Evolutionary conservation across 371 early-diverging fungal genomes (phyloP), one percentile per base, ranked within the genome.

Genomic region (Nematocida ausubeli): DNA sequence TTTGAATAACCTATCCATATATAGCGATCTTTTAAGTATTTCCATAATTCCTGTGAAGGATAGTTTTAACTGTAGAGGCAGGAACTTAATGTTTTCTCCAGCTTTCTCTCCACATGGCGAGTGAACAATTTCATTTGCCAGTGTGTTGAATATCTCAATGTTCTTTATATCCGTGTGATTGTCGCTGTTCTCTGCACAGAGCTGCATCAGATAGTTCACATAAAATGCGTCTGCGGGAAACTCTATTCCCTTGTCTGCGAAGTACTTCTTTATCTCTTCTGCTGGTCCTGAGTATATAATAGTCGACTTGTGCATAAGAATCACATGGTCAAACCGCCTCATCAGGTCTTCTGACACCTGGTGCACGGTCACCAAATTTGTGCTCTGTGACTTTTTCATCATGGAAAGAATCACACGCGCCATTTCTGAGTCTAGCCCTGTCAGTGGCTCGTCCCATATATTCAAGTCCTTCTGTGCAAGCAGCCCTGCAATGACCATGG

Each of bases 401-500:
- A 4, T 47, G 22, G 63, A 47, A 64, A 72, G 19, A 47, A 34
- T 40, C 5, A 30, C 30, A 16, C 24, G 16, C 19, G 73, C 60
- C 9, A 50, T 16, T 49, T 72, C 65, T 2, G 62, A 60, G 73
- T 49, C 60, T 39, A 58, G 60, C 0, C 73, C 62, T 0, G 51
- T 35, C 3, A 72, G 49, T 0, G 65, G 73, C 70, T 72, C 73
- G 2, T 72, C 62, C 73, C 73, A 72, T 16, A 72, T 64, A 37
- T 56, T 62, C 3, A 72, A 26, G 3, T 60, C 44, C 24, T 60
- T 60, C 16, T 39, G 22, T 7, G 62, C 7, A 0, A 72, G 65
- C 5, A 72, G 1, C 47, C 73, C 73, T 0, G 47, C 37, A n/a
- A 60, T 58, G 7, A 44, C 37, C 51, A 54, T 65, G 19, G 62